phyloP scores from a whole-genome alignment of 164 flowering plant genomes.

The Tinospora cordifolia region DNA sequence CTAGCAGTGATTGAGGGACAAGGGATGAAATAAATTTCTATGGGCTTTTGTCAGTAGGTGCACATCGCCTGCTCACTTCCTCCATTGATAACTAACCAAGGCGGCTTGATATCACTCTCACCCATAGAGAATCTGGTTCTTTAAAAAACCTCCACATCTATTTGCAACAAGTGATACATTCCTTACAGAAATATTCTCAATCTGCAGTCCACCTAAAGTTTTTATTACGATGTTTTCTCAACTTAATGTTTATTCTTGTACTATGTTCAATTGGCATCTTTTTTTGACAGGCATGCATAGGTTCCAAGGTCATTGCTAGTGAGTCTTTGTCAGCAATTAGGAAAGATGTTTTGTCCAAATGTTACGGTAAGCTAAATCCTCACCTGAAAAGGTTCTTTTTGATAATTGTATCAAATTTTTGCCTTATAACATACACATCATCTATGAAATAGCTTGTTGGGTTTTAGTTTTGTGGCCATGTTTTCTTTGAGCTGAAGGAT shows the following conservation, averaged over 20 bases:
- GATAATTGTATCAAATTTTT: background rate
- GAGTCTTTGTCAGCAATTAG: slow-evolving; percentile 88
- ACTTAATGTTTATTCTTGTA: background rate
- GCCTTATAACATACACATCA: too few species aligned
- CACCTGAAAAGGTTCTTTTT: background rate
- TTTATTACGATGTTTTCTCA: background rate
- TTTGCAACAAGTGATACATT: too few species aligned
- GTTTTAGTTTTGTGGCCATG: background rate
- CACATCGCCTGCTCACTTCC: too few species aligned
- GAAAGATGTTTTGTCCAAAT: slow-evolving; percentile 90
- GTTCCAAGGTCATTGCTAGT: slow-evolving; percentile 90
- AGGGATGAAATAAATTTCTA: too few species aligned
- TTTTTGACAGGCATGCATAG: slow-evolving; percentile 80
- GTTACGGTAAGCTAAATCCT: slow-evolving; percentile 60
- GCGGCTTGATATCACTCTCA: too few species aligned
- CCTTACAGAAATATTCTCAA: too few species aligned
- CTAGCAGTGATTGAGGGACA: too few species aligned
- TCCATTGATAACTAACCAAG: too few species aligned
- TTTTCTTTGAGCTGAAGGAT: background rate
- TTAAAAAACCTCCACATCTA: too few species aligned
- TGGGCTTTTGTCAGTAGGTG: too few species aligned
- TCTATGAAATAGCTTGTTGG: background rate
- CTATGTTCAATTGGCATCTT: background rate
- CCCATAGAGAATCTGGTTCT: too few species aligned
- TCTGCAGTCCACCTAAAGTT: too few species aligned